Conservation (phyloP, 2,329 filamentous ascomycete species). For the Fusarium longipes region DNA sequence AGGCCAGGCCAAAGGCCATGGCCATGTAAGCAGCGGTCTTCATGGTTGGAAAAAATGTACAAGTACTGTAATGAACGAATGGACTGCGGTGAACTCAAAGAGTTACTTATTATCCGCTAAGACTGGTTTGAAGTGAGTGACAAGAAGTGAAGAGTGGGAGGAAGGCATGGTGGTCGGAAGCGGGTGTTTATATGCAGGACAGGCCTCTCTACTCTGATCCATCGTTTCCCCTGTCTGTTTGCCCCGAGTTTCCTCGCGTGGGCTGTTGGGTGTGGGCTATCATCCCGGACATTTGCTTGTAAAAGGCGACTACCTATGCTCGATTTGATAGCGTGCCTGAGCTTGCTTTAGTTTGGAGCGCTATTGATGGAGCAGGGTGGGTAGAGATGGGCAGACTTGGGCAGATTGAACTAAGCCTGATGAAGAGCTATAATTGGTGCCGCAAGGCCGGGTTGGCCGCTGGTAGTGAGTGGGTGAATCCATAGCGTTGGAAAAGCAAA, state of each 20-base stretch:
- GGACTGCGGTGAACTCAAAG: slow-evolving; percentile 42
- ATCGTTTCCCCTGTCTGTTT: slow-evolving; percentile 15
- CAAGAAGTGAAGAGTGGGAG: slow-evolving; percentile 24
- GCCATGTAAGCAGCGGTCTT: slow-evolving; percentile 49
- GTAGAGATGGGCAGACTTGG: slow-evolving; percentile 6
- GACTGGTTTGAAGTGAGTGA: slow-evolving; percentile 34
- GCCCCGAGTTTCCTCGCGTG: slow-evolving; percentile 8
- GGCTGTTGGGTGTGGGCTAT: slow-evolving; percentile 16
- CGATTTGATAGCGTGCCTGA: slow-evolving; percentile 32
- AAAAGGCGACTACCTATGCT: not conserved
- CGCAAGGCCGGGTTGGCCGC: slow-evolving; percentile 28
- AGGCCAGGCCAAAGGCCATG: slow-evolving; percentile 47
- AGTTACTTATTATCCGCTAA: slow-evolving; percentile 42
- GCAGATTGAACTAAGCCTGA: slow-evolving; percentile 25
- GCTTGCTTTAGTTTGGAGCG: slow-evolving; percentile 29
- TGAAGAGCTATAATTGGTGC: slow-evolving; percentile 15
- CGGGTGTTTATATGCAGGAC: slow-evolving; percentile 41
- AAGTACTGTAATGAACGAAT: slow-evolving; percentile 45
- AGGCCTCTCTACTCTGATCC: slow-evolving; percentile 3
- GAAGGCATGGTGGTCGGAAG: slow-evolving; percentile 13
- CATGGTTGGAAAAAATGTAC: slow-evolving; percentile 48
- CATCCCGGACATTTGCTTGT: not conserved
- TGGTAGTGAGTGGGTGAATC: slow-evolving; percentile 1
- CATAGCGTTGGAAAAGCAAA: slow-evolving; percentile 12
- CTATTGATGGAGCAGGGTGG: slow-evolving; percentile 32